These are phyloP conservation scores for Ulmus americana DNA, from an alignment of 331 rosid genomes.

Conservation along the genomic window DNA sequence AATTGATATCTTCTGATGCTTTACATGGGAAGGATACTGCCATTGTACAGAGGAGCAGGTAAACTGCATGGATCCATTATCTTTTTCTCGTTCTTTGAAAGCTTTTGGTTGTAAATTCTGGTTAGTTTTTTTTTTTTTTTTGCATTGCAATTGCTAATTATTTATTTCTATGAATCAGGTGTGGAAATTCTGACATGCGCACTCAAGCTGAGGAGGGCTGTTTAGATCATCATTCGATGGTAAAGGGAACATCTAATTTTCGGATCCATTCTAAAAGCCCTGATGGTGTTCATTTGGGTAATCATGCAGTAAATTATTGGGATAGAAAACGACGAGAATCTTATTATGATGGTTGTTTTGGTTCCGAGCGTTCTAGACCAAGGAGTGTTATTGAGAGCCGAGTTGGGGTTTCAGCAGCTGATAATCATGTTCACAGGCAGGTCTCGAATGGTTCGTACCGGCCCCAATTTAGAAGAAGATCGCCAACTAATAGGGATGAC, in stretches of 20 bases:
- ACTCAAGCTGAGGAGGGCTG: slow-evolving; percentile 23
- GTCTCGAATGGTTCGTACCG: slow-evolving; percentile 19
- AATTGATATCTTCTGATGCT: slow-evolving; percentile 9
- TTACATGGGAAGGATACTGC: slow-evolving; percentile 13
- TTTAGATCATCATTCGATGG: slow-evolving; percentile 16
- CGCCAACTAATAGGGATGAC: slow-evolving; percentile 20
- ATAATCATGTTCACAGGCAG: slow-evolving; percentile 23
- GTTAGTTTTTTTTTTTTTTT: neutral
- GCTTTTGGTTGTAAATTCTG: neutral
- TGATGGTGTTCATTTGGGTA: slow-evolving; percentile 2
- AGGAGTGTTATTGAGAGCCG: slow-evolving; percentile 23
- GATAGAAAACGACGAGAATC: slow-evolving; percentile 23
- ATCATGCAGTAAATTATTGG: slow-evolving; percentile 18
- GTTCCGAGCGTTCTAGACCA: slow-evolving; percentile 22
- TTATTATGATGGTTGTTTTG: slow-evolving; percentile 21
- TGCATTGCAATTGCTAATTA: neutral
- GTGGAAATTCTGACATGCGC: slow-evolving; percentile 12
- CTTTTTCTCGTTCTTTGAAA: neutral
- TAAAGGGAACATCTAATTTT: slow-evolving; percentile 24
- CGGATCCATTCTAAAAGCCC: slow-evolving; percentile 15
- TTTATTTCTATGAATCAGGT: slow-evolving; percentile 17
- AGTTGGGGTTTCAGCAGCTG: slow-evolving; percentile 17
- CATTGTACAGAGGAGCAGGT: slow-evolving; percentile 18
- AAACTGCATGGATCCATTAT: neutral
- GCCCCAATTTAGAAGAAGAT: slow-evolving; percentile 25